Conservation (phyloP, 371 early-diverging fungal genomes). For the Rhizopus microsporus region DNA sequence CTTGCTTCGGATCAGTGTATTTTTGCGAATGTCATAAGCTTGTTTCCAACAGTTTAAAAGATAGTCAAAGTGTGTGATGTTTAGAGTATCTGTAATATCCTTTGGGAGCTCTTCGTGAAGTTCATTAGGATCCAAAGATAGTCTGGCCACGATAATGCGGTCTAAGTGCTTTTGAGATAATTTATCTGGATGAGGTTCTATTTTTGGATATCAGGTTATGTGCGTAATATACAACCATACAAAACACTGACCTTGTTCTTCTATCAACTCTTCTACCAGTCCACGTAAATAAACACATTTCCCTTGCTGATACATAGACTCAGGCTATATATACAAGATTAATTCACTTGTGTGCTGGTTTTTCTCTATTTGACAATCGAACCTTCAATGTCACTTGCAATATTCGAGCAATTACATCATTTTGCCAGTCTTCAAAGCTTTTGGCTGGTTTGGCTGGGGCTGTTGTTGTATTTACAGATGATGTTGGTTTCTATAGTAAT, state of each 20-base stretch:
- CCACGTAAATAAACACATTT: constrained; percentile 40
- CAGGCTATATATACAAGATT: constrained; percentile 17
- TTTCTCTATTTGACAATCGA: constrained; percentile 20
- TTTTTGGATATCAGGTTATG: background rate
- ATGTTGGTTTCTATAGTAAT: background rate
- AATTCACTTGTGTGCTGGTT: background rate
- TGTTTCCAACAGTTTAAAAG: constrained; percentile 77
- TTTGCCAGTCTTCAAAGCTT: constrained; percentile 86
- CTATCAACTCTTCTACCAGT: constrained; percentile 40
- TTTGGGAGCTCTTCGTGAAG: constrained; percentile 35
- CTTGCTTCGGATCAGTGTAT: constrained; percentile 51
- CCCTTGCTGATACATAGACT: constrained; percentile 34
- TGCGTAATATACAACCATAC: background rate
- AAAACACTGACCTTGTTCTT: constrained; percentile 36
- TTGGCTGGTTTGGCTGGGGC: constrained; percentile 43
- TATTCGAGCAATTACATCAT: constrained; percentile 78
- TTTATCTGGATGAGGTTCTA: constrained; percentile 44
- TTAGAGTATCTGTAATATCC: constrained; percentile 44
- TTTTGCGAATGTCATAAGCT: constrained; percentile 53
- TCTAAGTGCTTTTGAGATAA: constrained; percentile 65
- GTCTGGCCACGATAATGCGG: constrained; percentile 76
- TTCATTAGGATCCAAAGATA: constrained; percentile 66
- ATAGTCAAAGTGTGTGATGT: constrained; percentile 72
- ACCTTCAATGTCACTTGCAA: constrained; percentile 83
- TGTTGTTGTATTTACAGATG: constrained; percentile 7